Base-by-base conservation (phyloP, 371 early-diverging fungal genomes). In the Mycotypha africana region DNA sequence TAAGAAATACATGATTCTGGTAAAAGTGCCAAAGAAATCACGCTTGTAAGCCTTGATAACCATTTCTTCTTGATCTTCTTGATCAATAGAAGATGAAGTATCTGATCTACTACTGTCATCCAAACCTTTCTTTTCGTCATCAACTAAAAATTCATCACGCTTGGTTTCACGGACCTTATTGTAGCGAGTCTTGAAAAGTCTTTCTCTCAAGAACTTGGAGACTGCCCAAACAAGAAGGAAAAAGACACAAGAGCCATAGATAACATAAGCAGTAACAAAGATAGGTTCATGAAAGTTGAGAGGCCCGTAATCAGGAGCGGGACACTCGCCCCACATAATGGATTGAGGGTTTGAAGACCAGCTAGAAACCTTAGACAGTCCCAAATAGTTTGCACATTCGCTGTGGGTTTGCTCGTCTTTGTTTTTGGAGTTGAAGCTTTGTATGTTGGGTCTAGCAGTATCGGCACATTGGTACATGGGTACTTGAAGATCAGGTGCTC, bases 181-280 rank as follows among this genome's bases (percentile, higher is more conserved):
- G 25, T 42, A 52, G 12, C 22, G 28, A 44, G 42, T 30, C 14
- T 42, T 51, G 31, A 43, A 33, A 2, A 35, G 9, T 44, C 49
- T 65, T 47, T 65, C 70, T 9, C 52, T 33, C 14, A 36, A 26
- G 10, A 39, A 74, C 65, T 86, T 84, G 48, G 86, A 85, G 2
- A 70, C 23, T 20, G 70, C 67, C 46, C 84, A 84, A 0, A 67
- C 44, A 4, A 80, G 33, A n/a, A 72, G 50, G 36, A 81, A 56
- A 16, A 67, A 57, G 10, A 68, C 65, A 21, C 82, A 60, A 65
- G 82, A 82, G n/a, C 74, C 74, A 33, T 79, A 65, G 19, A 81
- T 77, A 7, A 71, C 62, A 38, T 67, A 51, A 22, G 71, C 40
- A 10, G 78, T 68, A 42, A 78, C 64, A 39, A 66, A 66, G 12